phyloP scores from a whole-genome alignment of 2,329 filamentous ascomycete genomes.

The Fusarium euwallaceae region DNA sequence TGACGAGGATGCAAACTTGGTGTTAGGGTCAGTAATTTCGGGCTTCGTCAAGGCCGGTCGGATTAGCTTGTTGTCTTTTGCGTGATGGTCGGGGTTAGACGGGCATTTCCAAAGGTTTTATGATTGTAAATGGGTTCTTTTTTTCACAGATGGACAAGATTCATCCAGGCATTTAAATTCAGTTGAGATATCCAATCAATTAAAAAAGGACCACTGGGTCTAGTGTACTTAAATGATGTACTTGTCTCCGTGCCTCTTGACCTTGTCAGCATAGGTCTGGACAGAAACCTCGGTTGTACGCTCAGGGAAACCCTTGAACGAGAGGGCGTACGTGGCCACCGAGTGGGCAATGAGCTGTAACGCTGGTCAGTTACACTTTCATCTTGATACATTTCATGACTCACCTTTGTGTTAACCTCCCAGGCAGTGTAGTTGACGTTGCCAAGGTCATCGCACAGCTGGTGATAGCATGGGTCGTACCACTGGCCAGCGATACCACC shows the following conservation, averaged over 20 bases:
- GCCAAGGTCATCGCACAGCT: conserved; percentile 70
- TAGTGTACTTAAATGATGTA: conserved; percentile 56
- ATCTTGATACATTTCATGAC: conserved; percentile 16
- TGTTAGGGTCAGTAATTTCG: conserved; percentile 31
- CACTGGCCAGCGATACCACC: conserved; percentile 76
- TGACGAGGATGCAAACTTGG: conserved; percentile 35
- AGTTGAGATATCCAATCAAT: conserved; percentile 40
- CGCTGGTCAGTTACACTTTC: conserved; percentile 31
- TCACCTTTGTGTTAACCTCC: conserved; percentile 71
- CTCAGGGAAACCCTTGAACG: conserved; percentile 75
- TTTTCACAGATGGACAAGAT: conserved; percentile 28
- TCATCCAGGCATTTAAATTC: conserved; percentile 40
- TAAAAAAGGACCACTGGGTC: conserved; percentile 20
- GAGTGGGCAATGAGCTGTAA: conserved; percentile 75
- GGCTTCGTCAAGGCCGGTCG: conserved; percentile 14
- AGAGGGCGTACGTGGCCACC: conserved; percentile 76
- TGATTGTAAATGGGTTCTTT: conserved; percentile 25
- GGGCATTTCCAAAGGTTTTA: conserved; percentile 28
- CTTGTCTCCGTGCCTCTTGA: conserved; percentile 65
- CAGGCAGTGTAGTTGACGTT: conserved; percentile 72
- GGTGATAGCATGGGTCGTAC: conserved; percentile 72
- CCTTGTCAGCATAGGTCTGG: conserved; percentile 50
- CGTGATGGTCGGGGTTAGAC: conserved; percentile 30
- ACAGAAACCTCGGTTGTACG: conserved; percentile 53
- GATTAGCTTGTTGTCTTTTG: conserved; percentile 12